Conservation (phyloP, 441 rosid genomes). For the Lagerstroemia fauriei region DNA sequence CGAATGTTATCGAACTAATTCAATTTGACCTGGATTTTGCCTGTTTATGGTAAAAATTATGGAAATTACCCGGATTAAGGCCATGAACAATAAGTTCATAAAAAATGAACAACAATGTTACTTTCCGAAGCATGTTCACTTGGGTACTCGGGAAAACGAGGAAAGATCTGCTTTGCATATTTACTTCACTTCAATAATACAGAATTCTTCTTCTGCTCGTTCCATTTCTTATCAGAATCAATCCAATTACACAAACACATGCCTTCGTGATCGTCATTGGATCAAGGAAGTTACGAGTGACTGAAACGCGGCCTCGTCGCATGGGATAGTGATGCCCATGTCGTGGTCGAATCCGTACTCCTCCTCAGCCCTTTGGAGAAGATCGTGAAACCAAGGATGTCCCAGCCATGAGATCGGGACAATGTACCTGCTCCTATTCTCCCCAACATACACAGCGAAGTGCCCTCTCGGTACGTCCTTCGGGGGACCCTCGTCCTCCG, state of each 20-base stretch:
- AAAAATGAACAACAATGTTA: too few relatives aligned
- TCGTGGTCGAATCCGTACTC: constrained; percentile 77
- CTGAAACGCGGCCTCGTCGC: constrained; percentile 73
- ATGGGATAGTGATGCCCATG: constrained; percentile 84
- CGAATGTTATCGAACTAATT: too few relatives aligned
- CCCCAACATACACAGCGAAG: constrained; percentile 78
- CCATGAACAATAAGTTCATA: too few relatives aligned
- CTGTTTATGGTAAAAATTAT: too few relatives aligned
- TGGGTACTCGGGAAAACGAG: too few relatives aligned
- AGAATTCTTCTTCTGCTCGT: too few relatives aligned
- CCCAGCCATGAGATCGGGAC: constrained; percentile 69
- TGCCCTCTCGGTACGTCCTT: constrained; percentile 87
- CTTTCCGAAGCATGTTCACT: too few relatives aligned
- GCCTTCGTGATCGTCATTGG: constrained; percentile 20
- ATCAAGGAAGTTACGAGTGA: constrained; percentile 50
- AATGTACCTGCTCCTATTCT: constrained; percentile 67
- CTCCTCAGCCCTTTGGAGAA: constrained; percentile 77
- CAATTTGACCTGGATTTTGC: too few relatives aligned
- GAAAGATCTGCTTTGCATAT: too few relatives aligned
- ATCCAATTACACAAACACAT: background rate
- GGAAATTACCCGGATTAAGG: too few relatives aligned
- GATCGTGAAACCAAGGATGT: constrained; percentile 59
- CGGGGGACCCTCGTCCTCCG: constrained; percentile 40
- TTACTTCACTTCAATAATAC: too few relatives aligned
- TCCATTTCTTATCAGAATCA: too few relatives aligned